Conservation (phyloP, 768 basidiomycete species). For the Mycena galericulata region DNA sequence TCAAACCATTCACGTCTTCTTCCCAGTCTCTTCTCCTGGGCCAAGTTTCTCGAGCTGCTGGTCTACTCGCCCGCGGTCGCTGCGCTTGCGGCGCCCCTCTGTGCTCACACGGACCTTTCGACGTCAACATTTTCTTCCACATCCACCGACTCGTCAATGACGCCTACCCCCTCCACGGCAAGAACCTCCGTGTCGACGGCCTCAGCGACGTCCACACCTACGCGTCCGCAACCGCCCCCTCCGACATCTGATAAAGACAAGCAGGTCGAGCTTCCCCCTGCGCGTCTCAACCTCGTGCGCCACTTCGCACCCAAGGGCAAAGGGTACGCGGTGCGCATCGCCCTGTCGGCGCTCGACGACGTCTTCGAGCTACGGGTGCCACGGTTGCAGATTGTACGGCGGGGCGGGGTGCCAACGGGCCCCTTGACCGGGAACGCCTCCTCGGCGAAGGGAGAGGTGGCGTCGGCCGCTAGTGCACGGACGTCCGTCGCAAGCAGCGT, state of each 20-base stretch:
- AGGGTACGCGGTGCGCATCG: slow-evolving; percentile 54
- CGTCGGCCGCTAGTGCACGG: neutral
- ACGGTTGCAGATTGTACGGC: slow-evolving; percentile 64
- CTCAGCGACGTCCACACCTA: neutral
- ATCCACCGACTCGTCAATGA: neutral
- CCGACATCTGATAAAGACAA: neutral
- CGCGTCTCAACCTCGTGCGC: slow-evolving; percentile 56
- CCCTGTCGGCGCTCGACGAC: slow-evolving; percentile 60
- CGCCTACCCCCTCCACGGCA: neutral
- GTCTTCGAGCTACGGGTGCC: slow-evolving; percentile 74
- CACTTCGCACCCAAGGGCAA: slow-evolving; percentile 46
- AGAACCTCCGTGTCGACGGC: neutral
- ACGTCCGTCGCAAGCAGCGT: slow-evolving; percentile 1
- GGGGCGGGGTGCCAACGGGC: slow-evolving; percentile 27
- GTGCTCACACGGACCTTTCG: slow-evolving; percentile 59
- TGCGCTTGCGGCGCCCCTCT: slow-evolving; percentile 52
- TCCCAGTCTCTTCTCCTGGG: slow-evolving; percentile 61
- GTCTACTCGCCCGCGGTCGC: slow-evolving; percentile 57
- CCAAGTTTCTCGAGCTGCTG: slow-evolving; percentile 68
- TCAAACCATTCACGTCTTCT: neutral
- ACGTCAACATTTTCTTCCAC: neutral
- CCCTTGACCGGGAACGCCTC: neutral
- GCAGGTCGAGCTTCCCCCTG: slow-evolving; percentile 41
- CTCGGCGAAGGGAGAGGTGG: no score
- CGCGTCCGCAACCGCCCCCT: neutral